Base-by-base conservation (phyloP, 257 asterid genomes). In the Solanum neorickii region DNA sequence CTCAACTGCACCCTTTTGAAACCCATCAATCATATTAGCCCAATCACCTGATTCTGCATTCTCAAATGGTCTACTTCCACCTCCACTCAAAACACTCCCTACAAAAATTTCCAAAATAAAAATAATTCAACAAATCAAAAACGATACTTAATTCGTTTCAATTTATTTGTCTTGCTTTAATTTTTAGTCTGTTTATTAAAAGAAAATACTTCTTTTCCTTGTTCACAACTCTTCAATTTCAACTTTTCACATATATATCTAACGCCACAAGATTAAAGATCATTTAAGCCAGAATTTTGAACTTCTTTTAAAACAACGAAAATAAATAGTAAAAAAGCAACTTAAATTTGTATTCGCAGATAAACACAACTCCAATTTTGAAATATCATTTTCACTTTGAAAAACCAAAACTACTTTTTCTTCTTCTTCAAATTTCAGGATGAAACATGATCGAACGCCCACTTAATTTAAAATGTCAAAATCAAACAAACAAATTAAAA, bases 21-120 rank as follows among this genome's bases (percentile, higher is more conserved):
- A 89, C 25, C 93, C 97, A 80, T 96, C 99, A 88, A 96, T 91
- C 98, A 95, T 94, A 29, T 93, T 96, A 5, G 95, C 97, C 97
- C 98, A 96, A 69, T 94, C 98, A 12, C 90, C 93, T 12, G 98
- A 95, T 21, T 87, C 89, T 3, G 99, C 99, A 74, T 94, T 95
- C 59, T 95, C 96, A 74, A 91, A 91, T 0, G 99, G 99, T 89
- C 86, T 92, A 90, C 99, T 96, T 33, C 99, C 99, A 69, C 99
- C 99, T 42, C 99, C 99, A 87, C 98, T 96, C 90, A 96, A 73
- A 41, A 96, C 93, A 90, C 98, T 96, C 76, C 99, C 98, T 95
- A 89, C 89, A 87, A 82, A 86, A 18, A 33, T 68, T 78, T 27
- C 41, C 33, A 87, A 69, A 59, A 70, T 15, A 8, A 8, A 42